Base-by-base conservation (phyloP, 2,329 filamentous ascomycete genomes). In the Cryphonectria radicalis region DNA sequence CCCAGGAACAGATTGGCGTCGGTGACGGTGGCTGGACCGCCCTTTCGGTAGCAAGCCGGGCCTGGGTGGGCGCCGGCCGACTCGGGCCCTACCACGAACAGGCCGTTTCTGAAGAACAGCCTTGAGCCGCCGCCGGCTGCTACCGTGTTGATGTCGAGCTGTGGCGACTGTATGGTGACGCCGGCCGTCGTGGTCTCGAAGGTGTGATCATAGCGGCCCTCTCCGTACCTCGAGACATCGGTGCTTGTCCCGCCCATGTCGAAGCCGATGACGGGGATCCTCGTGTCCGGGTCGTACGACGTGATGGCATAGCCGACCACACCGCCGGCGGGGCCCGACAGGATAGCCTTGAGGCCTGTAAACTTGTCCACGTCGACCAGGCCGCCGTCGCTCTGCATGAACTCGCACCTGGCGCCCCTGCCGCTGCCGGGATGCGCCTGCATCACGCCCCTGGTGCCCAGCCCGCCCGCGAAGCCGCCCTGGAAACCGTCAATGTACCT, bases 241-340 rank as follows among this genome's bases (percentile, higher is more conserved):
- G 95, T 98, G 70, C 91, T 95, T 0, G 95, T 98, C 14, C 95
- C 95, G 53, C 94, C 94, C 95, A 98, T 98, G 76, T 98, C 95
- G 77, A 98, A 98, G 0, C 95, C 95, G 76, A 98, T 97, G 4
- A 98, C 92, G 0, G 94, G 94, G 0, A 89, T 93, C 78, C 90
- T 93, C 4, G 93, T 96, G 66, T 92, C 85, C 0, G 91, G 87
- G 75, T 98, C 95, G 79, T 96, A 98, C 0, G 92, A 96, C 0
- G 95, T 98, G 28, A 95, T 89, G 25, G 95, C 94, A 79, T 97
- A 97, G 4, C 95, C 95, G 0, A 97, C 94, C 0, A 97, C 95
- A 57, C 95, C 95, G 43, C 94, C 95, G n/a, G 95, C 95, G 1
- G 95, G 95, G 0, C 95, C 95, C 0, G 93, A 97, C 2, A 98